Base-by-base conservation (phyloP, 2,329 filamentous ascomycete genomes). In the Paecilomyces formosus region DNA sequence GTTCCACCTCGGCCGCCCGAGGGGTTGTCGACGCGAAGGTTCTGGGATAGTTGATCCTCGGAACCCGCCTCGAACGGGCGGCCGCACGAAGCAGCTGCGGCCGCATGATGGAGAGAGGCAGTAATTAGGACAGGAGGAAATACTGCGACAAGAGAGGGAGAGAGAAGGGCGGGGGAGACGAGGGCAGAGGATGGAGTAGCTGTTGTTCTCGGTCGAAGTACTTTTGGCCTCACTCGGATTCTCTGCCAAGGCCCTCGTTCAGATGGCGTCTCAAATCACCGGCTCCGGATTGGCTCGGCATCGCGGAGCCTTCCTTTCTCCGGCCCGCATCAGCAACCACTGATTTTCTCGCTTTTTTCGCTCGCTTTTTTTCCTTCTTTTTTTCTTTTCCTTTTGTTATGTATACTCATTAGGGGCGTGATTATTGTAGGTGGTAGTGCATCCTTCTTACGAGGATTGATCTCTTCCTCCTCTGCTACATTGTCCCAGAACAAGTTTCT, bases 1-100 rank as follows among this genome's bases (percentile, higher is more conserved):
- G 86, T 84, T 97, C 92, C 72, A 99, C 92, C 82, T 97, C 92
- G 68, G 92, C 93, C 69, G 85, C 85, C 76, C 91, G 86, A 78
- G 84, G 85, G 72, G 84, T 78, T 67, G 90, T 92, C 70, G 88
- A 89, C 78, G 89, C 85, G 82, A 99, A 96, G 71, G 88, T 81
- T 79, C 92, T 87, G 76, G 86, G 82, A 78, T 84, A 84, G 74
- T 80, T 80, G 75, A 77, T 73, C 70, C 77, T 75, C 66, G 78
- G 72, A 66, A 78, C 75, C 71, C 77, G 77, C 71, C 79, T 77
- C 71, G 81, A 78, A 75, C 81, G 82, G 74, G 79, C 80, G 72
- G 84, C 78, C 75, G 83, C 82, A 79, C 84, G 82, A 72, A 84
- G 78, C 70, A 87, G 74, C 76, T 85, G 83, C 79, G 83, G 82